Conservation (phyloP, 768 basidiomycete species). For the Lentinula raphanica region DNA sequence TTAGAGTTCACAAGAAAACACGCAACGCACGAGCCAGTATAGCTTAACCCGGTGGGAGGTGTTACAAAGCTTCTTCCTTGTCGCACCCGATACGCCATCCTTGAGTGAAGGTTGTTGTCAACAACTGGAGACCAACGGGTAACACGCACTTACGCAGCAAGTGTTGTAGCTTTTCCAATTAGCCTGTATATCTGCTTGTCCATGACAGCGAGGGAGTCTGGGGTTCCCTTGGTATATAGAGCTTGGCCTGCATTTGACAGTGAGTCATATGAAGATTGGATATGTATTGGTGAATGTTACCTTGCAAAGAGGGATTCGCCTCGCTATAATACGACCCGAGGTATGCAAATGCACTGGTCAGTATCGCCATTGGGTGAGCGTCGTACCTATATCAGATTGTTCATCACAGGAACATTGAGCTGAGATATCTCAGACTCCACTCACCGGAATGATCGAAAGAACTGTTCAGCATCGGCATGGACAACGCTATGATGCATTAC, state of each 20-base stretch:
- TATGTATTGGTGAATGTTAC: slow-evolving; percentile 26
- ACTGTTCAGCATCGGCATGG: slow-evolving; percentile 63
- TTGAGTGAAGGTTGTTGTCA: background rate
- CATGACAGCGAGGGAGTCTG: slow-evolving; percentile 68
- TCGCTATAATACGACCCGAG: slow-evolving; percentile 84
- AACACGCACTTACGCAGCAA: slow-evolving; percentile 64
- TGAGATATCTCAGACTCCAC: slow-evolving; percentile 5
- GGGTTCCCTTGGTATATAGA: slow-evolving; percentile 67
- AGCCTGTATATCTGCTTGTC: slow-evolving; percentile 90
- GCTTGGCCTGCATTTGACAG: slow-evolving; percentile 74
- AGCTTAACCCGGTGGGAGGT: slow-evolving; percentile 77
- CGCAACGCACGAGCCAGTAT: slow-evolving; percentile 68
- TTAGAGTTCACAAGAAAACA: background rate
- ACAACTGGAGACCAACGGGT: background rate
- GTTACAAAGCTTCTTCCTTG: slow-evolving; percentile 86
- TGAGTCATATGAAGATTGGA: background rate
- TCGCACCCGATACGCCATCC: slow-evolving; percentile 90
- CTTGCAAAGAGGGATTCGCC: slow-evolving; percentile 84
- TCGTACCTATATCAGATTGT: slow-evolving; percentile 61
- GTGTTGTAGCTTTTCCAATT: slow-evolving; percentile 83
- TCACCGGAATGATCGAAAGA: slow-evolving; percentile 65
- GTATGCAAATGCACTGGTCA: slow-evolving; percentile 84
- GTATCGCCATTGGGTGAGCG: slow-evolving; percentile 88
- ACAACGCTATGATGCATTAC: slow-evolving; percentile 70
- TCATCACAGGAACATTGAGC: background rate